A percentile compares a stretch with the other conserved stretches of the same genome.
phyloP scores from a whole-genome alignment of 495 filamentous ascomycete genomes.

The Lasiosphaeriaceae sp. region DNA sequence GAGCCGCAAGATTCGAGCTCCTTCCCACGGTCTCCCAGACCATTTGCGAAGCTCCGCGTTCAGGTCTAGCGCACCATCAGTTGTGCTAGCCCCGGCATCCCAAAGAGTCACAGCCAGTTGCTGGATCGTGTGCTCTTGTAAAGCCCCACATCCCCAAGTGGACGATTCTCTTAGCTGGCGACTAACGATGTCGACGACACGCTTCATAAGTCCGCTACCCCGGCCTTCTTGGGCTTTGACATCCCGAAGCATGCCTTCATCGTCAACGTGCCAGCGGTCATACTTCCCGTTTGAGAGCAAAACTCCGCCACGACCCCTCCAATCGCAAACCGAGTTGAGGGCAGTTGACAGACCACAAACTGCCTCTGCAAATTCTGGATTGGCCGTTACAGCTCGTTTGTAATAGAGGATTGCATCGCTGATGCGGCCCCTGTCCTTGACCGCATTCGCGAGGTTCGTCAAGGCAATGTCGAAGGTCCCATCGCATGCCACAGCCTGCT shows the following conservation, averaged over 20 bases:
- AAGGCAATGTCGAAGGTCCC: constrained; percentile 92
- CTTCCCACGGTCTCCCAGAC: constrained; percentile 80
- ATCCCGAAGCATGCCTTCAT: constrained; percentile 79
- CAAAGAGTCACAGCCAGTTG: constrained; percentile 47
- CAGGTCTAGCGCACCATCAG: constrained; percentile 27
- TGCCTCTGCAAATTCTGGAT: constrained; percentile 94
- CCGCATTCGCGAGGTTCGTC: constrained; percentile 95
- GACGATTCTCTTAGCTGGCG: constrained; percentile 87
- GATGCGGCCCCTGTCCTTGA: constrained; percentile 92
- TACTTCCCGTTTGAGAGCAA: constrained; percentile 63
- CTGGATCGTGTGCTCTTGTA: constrained; percentile 49
- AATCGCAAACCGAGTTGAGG: constrained; percentile 94
- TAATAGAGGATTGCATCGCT: constrained; percentile 93
- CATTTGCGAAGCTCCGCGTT: constrained; percentile 56
- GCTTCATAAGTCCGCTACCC: constrained; percentile 82
- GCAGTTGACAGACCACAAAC: constrained; percentile 96
- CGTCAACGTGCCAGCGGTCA: constrained; percentile 94
- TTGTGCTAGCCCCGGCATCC: constrained; percentile 22
- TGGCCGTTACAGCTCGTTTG: constrained; percentile 80
- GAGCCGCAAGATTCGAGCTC: constrained; percentile 77
- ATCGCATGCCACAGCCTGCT: constrained; percentile 88
- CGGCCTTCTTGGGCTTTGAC: constrained; percentile 54
- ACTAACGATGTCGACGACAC: constrained; percentile 91
- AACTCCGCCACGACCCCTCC: constrained; percentile 86
- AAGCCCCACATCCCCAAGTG: constrained; percentile 74